A percentile compares a stretch with the other conserved stretches of the same genome.
Evolutionary conservation across 2,329 filamentous ascomycete genomes (phyloP).

Genomic region (Colletotrichum sp.): DNA sequence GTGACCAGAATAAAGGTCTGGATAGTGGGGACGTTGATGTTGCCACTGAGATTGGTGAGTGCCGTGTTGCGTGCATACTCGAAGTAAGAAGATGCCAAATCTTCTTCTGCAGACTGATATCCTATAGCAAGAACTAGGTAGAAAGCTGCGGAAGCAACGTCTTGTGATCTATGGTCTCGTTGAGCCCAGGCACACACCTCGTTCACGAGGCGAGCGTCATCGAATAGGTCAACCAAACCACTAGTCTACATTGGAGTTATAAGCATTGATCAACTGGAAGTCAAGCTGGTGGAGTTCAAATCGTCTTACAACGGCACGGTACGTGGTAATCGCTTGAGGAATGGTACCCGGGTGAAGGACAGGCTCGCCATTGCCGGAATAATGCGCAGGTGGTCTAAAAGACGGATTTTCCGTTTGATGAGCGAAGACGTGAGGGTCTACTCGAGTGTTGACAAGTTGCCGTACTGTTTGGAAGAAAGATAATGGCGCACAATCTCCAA

Average conservation of each 20-base stretch:
- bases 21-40: slow-evolving; percentile 53
- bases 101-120: slow-evolving; percentile 45
- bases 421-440: slow-evolving; percentile 56
- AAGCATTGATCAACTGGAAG: background rate
- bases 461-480: slow-evolving; percentile 62
- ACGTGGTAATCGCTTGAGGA: slow-evolving; percentile 23
- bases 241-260: slow-evolving; percentile 34
- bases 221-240: slow-evolving; percentile 55
- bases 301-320: slow-evolving; percentile 26
- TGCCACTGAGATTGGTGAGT: slow-evolving; percentile 47
- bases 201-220: slow-evolving; percentile 40
- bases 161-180: slow-evolving; percentile 34
- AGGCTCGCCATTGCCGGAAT: slow-evolving; percentile 23
- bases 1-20: slow-evolving; percentile 57
- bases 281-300: background rate
- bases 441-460: slow-evolving; percentile 53
- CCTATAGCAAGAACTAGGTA: slow-evolving; percentile 59
- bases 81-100: slow-evolving; percentile 49
- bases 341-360: slow-evolving; percentile 21
- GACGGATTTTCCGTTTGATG: slow-evolving; percentile 51
- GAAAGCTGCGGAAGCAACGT: slow-evolving; percentile 43
- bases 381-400: slow-evolving; percentile 37
- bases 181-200: slow-evolving; percentile 49
- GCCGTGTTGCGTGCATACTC: slow-evolving; percentile 54
- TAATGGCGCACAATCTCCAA: slow-evolving; percentile 61